Conservation (phyloP, 768 basidiomycete species). For the Hygrocybe punicea region DNA sequence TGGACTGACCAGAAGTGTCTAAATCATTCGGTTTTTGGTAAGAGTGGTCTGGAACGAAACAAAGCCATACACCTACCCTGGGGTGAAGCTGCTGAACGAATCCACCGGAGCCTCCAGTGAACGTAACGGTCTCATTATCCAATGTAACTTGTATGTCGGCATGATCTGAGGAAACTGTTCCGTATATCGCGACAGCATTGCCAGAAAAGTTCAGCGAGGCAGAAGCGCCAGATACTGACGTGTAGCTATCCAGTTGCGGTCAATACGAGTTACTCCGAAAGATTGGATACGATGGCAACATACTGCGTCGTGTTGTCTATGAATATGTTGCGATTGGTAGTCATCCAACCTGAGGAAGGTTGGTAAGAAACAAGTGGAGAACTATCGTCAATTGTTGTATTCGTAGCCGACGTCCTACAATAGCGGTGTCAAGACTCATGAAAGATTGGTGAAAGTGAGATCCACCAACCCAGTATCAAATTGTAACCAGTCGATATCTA, state of each 20-base stretch:
- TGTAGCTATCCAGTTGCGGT: constrained; percentile 33
- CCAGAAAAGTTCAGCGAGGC: constrained; percentile 47
- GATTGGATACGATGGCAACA: constrained; percentile 11
- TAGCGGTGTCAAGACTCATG: background rate
- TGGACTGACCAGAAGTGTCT: constrained; percentile 15
- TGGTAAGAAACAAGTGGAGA: constrained; percentile 38
- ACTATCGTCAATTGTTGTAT: constrained; percentile 42
- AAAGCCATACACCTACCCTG: constrained; percentile 22
- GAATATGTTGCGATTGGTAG: constrained; percentile 28
- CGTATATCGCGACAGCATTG: constrained; percentile 53
- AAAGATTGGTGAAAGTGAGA: constrained; percentile 31
- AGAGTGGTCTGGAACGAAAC: background rate
- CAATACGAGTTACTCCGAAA: background rate
- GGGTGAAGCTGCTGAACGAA: constrained; percentile 32
- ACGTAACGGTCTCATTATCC: constrained; percentile 37
- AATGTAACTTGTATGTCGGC: constrained; percentile 45
- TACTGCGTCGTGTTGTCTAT: constrained; percentile 45
- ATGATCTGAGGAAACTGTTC: constrained; percentile 51
- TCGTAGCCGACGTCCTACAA: constrained; percentile 23
- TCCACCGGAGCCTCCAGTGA: constrained; percentile 38
- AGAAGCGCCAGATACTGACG: constrained; percentile 37
- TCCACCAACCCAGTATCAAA: constrained; percentile 40
- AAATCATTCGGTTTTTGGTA: background rate
- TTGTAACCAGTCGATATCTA: constrained; percentile 52
- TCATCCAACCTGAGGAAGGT: constrained; percentile 39